phyloP scores from a whole-genome alignment of 805 yeast species.

The Suhomyces pyralidae region DNA sequence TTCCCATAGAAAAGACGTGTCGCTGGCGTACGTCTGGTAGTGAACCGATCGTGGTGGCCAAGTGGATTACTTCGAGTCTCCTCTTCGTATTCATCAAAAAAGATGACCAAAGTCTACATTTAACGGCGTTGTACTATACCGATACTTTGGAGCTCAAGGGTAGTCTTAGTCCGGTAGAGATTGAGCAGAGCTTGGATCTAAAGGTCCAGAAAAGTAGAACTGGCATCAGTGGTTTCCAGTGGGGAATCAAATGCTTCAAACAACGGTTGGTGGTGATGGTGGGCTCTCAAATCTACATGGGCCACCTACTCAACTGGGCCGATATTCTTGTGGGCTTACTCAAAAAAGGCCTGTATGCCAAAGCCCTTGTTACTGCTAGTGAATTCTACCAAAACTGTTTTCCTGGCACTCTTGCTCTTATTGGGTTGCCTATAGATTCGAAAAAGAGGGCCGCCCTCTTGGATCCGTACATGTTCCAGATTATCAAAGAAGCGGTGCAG shows the following conservation, averaged over 20 bases:
- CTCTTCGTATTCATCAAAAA: constrained; percentile 25
- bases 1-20: constrained; percentile 24
- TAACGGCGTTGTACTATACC: not conserved
- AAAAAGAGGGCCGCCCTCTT: constrained; percentile 47
- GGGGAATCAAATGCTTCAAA: constrained; percentile 15
- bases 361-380: constrained; percentile 56
- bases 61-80: constrained; percentile 47
- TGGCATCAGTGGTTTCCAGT: no score
- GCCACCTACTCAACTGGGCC: constrained; percentile 67
- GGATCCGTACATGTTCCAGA: constrained; percentile 50
- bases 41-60: constrained; percentile 42
- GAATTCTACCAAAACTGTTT: constrained; percentile 41
- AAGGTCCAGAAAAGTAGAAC: not conserved
- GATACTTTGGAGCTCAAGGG: not conserved
- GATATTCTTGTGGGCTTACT: constrained; percentile 53
- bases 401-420: constrained; percentile 44
- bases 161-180: not conserved
- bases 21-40: constrained; percentile 18
- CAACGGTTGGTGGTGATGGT: constrained; percentile 19
- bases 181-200: not conserved
- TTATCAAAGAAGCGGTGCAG: constrained; percentile 52
- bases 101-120: not conserved
- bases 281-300: constrained; percentile 45
- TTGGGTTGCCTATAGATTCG: constrained; percentile 55
- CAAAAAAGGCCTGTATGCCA: constrained; percentile 45